Evolutionary conservation across 352 stramenopile species (phyloP).

Genomic region (Phytopythium litorale): DNA sequence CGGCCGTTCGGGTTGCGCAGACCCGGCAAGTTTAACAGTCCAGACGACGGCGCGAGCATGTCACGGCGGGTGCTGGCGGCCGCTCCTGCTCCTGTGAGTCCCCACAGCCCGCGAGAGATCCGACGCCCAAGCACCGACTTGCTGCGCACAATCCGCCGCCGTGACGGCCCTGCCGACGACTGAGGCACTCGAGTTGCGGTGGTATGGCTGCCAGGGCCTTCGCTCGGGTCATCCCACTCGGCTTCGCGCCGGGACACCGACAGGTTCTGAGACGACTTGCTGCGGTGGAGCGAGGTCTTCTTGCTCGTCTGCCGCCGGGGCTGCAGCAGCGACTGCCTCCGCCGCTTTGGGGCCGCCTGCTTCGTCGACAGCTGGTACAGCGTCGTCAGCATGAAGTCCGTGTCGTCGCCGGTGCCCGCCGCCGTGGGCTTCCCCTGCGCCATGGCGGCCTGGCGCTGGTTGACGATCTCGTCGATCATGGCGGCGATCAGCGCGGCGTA

Average conservation of each 20-base stretch:
- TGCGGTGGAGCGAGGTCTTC: slow-evolving; percentile 13
- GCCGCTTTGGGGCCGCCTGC: slow-evolving; percentile 4
- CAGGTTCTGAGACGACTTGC: slow-evolving; percentile 19
- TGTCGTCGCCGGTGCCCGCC: slow-evolving; percentile 1
- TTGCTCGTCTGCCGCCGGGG: slow-evolving; percentile 2
- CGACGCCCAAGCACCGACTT: slow-evolving; percentile 40
- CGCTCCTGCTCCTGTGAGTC: neutral
- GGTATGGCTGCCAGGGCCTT: neutral
- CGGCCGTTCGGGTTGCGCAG: neutral
- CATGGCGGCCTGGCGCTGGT: slow-evolving; percentile 20
- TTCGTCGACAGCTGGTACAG: slow-evolving; percentile 39
- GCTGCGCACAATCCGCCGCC: slow-evolving; percentile 27
- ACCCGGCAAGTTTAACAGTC: neutral
- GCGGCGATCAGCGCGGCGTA: slow-evolving; percentile 39
- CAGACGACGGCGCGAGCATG: neutral
- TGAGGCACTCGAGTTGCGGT: neutral
- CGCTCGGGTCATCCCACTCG: slow-evolving; percentile 20
- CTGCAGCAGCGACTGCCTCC: slow-evolving; percentile 14
- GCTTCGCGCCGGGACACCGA: slow-evolving; percentile 16
- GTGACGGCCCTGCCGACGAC: neutral
- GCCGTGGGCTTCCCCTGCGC: neutral
- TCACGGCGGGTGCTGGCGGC: neutral
- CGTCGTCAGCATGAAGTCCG: slow-evolving; percentile 56
- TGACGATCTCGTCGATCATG: slow-evolving; percentile 45
- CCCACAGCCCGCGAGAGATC: slow-evolving; percentile 16